These are phyloP conservation scores for Penicillium sp. DNA, from an alignment of 2,329 filamentous ascomycete genomes.

Conservation along the genomic window DNA sequence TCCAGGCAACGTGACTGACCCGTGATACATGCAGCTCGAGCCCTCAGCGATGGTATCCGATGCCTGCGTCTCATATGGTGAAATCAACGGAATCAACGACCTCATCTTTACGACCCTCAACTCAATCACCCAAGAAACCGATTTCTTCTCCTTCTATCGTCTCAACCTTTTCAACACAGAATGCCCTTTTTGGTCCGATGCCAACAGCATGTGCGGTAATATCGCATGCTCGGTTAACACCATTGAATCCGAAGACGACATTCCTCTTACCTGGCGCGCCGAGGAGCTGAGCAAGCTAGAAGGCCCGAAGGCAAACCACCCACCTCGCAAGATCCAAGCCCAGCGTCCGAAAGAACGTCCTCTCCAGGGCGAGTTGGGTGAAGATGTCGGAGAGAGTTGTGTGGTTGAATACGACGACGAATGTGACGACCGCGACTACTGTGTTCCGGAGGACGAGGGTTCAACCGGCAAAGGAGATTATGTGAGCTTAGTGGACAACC, in stretches of 20 bases:
- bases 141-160: constrained; percentile 98
- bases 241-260: constrained; percentile 90
- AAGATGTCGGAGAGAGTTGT: constrained; percentile 88
- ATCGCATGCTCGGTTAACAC: constrained; percentile 95
- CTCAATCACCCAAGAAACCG: constrained; percentile 80
- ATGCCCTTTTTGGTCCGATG: constrained; percentile 96
- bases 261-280: constrained; percentile 87
- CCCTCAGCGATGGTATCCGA: constrained; percentile 87
- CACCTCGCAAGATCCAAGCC: constrained; percentile 70
- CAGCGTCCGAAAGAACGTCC: constrained; percentile 70
- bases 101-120: constrained; percentile 74
- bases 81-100: constrained; percentile 80
- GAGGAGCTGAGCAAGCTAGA: constrained; percentile 90
- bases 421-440: constrained; percentile 95
- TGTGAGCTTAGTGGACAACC: constrained; percentile 89
- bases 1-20: constrained; percentile 3
- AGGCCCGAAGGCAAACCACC: constrained; percentile 87
- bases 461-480: constrained; percentile 88
- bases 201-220: constrained; percentile 92
- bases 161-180: constrained; percentile 91
- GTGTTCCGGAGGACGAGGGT: constrained; percentile 91
- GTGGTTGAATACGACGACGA: constrained; percentile 97
- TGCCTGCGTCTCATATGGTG: constrained; percentile 89
- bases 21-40: constrained; percentile 65
- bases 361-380: constrained; percentile 78